These are phyloP conservation scores for Trichoderma gamsii DNA, from an alignment of 495 filamentous ascomycete genomes.

Conservation along the genomic window DNA sequence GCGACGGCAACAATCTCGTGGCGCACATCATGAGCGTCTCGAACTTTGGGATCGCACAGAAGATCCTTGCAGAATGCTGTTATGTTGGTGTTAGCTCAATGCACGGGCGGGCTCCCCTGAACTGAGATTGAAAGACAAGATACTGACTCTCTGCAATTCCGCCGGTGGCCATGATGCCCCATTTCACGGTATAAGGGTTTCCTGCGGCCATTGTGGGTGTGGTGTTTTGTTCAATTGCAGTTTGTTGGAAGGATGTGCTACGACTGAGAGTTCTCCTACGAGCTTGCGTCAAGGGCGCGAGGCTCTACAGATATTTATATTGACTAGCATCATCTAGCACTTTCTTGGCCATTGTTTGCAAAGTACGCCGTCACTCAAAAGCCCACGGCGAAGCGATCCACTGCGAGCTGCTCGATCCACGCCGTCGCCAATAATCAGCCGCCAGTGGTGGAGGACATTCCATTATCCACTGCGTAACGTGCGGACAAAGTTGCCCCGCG, in stretches of 20 bases:
- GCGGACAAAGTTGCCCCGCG: slow-evolving; percentile 13
- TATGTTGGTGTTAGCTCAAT: background rate
- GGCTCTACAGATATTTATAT: background rate
- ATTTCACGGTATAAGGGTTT: slow-evolving; percentile 55
- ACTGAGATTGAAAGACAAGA: background rate
- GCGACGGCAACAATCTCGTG: slow-evolving; percentile 79
- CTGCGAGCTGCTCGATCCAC: background rate
- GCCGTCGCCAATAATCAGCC: slow-evolving; percentile 1
- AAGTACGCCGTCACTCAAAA: background rate
- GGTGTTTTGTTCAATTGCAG: background rate
- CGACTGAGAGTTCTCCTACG: background rate
- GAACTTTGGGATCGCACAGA: slow-evolving; percentile 57
- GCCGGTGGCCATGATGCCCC: slow-evolving; percentile 82
- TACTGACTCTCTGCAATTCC: slow-evolving; percentile 66
- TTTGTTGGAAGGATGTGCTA: background rate
- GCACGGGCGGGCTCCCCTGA: too few species aligned
- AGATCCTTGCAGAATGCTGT: slow-evolving; percentile 73
- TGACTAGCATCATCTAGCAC: background rate
- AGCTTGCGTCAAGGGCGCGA: background rate
- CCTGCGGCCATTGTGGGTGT: slow-evolving; percentile 34
- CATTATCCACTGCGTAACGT: background rate
- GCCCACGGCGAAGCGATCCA: background rate
- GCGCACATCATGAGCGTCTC: slow-evolving; percentile 60
- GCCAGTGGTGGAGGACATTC: background rate
- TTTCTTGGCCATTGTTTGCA: background rate